Evolutionary conservation across 2,329 filamentous ascomycete genomes (phyloP), one percentile per base, ranked within the genome.

Genomic region (Aspergillus spinulosporus): DNA sequence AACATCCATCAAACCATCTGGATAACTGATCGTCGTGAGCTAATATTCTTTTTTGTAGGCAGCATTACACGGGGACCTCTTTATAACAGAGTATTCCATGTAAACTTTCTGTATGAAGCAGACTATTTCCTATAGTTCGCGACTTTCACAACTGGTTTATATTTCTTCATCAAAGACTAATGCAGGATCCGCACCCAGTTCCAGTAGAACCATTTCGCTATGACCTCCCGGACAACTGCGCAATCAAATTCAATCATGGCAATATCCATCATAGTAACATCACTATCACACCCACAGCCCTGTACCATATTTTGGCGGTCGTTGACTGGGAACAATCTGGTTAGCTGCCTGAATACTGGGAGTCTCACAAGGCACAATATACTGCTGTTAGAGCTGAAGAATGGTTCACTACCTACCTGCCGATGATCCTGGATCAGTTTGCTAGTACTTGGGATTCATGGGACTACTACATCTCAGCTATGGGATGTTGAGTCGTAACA

Each of bases 191-290:
- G 7, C 54, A 67, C 42, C 67, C 62, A 1, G 54, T 64, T 2
- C 62, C 62, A 28, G 51, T 67, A 7, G 67, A 69, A 50, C 65
- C 66, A 28, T 69, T 68, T 36, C 67, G 68, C 28, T 36, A 67
- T 42, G 57, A 68, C 4, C 61, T 72, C 2, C 66, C 67, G 2
- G 68, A 71, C 62, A 59, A 69, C 53, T 58, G 63, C 54, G 50
- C 59, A 3, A 72, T 74, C 37, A 68, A 64, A 31, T 72, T 72
- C 49, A 73, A 69, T 6, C 70, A 73, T 59, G 64, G 61, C 28
- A 71, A 74, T 62, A 64, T 74, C 36, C 68, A 73, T 59, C 68
- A 50, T 32, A 68, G 64, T 42, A 74, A 73, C 42, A 64, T 74
- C 39, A 65, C 73, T n/a, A 43, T 72, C 26, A 64, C 64, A 14